Percentiles rank a stretch among this genome's conserved stretches.
phyloP scores from a whole-genome alignment of 768 basidiomycete genomes.

The Naganishia onofrii region DNA sequence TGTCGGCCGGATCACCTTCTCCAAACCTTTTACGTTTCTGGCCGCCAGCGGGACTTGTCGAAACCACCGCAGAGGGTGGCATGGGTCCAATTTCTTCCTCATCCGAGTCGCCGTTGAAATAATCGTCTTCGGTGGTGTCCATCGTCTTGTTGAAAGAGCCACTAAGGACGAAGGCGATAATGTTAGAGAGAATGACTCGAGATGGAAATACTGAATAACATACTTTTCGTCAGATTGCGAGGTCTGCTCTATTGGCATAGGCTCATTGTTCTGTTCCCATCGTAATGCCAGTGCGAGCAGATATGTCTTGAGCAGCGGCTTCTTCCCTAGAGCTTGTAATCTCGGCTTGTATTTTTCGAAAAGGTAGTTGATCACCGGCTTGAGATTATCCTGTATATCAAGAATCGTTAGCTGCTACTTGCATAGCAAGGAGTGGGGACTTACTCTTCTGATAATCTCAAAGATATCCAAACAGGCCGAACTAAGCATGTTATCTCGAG shows the following conservation, averaged over 20 bases:
- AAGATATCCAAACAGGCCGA: conserved; percentile 96
- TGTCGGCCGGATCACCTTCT: conserved; percentile 30
- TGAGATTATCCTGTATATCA: conserved; percentile 71
- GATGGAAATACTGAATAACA: not conserved
- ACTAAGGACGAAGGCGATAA: not conserved
- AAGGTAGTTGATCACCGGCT: conserved; percentile 75
- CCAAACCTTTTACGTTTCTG: conserved; percentile 41
- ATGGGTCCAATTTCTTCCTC: conserved; percentile 55
- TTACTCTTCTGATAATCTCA: conserved; percentile 80
- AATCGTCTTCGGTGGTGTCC: conserved; percentile 83
- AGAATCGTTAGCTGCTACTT: not conserved
- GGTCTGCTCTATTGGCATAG: conserved; percentile 51
- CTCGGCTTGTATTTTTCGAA: conserved; percentile 71
- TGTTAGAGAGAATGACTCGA: not conserved
- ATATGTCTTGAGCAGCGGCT: conserved; percentile 63
- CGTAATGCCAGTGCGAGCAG: conserved; percentile 42
- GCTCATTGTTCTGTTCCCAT: conserved; percentile 89
- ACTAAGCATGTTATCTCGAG: conserved; percentile 84
- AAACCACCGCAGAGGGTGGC: conserved; percentile 32
- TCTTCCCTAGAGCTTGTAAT: conserved; percentile 64
- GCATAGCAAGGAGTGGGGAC: conserved; percentile 37
- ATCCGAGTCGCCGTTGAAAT: conserved; percentile 86
- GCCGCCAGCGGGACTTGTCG: conserved; percentile 11
- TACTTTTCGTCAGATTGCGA: conserved; percentile 56
- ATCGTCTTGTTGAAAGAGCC: conserved; percentile 52